Evolutionary conservation across 768 basidiomycete species (phyloP).

Genomic region (Hydnomerulius pinastri): DNA sequence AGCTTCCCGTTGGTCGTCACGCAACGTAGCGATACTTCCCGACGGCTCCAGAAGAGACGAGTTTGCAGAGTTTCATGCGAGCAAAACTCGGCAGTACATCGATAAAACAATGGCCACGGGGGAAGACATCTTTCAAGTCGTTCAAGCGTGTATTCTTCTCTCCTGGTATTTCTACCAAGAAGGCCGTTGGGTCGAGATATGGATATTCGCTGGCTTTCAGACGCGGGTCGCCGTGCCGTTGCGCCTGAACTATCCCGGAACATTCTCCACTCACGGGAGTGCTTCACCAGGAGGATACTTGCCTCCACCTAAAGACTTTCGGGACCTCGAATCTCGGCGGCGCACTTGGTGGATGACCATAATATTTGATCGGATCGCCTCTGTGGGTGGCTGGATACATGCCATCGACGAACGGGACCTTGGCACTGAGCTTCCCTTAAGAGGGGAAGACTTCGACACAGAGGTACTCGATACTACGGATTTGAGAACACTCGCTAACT

Average conservation of each 20-base stretch:
- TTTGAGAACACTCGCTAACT: constrained; percentile 13
- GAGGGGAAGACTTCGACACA: constrained; percentile 73
- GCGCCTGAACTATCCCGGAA: constrained; percentile 84
- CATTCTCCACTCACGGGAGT: constrained; percentile 67
- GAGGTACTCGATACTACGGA: constrained; percentile 48
- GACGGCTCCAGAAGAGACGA: constrained; percentile 81
- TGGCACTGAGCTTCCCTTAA: constrained; percentile 80
- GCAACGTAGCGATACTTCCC: constrained; percentile 62
- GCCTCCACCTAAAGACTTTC: constrained; percentile 72
- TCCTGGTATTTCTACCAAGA: constrained; percentile 93
- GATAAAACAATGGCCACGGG: constrained; percentile 90
- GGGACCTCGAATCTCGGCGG: constrained; percentile 75
- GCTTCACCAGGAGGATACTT: constrained; percentile 79
- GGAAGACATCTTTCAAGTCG: constrained; percentile 81
- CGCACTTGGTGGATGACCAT: constrained; percentile 94
- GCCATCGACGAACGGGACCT: constrained; percentile 82
- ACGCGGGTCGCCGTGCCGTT: constrained; percentile 80
- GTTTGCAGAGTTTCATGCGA: constrained; percentile 86
- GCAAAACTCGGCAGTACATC: constrained; percentile 85
- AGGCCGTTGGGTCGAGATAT: constrained; percentile 88
- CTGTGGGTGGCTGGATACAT: constrained; percentile 85
- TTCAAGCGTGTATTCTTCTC: constrained; percentile 84
- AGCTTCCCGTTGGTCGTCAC: constrained; percentile 81
- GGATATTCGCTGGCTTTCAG: constrained; percentile 88
- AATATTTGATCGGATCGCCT: constrained; percentile 80